Base-by-base conservation (phyloP, 768 basidiomycete genomes). In the Pleurotus salmoneostramineus region DNA sequence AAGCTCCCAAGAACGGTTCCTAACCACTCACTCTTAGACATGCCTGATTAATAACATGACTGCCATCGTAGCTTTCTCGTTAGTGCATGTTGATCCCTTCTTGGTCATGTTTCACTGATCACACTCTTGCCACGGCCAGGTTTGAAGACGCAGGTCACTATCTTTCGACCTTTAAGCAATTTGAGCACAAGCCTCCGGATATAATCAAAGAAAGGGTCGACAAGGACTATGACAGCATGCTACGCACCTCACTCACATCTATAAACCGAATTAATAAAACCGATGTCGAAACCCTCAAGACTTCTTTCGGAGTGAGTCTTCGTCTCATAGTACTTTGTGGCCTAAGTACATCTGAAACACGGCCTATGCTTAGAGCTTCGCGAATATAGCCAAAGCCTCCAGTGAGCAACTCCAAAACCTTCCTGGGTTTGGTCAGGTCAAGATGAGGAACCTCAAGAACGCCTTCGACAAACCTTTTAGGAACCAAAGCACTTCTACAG, bases 231-330 rank as follows among this genome's bases (percentile, higher is more conserved):
- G 74, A 80, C 61, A 85, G 93, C 6, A 81, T 94, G 65, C 71
- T 98, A 11, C 89, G 90, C 57, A 83, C 84, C 15, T 82, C 91
- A 1, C 77, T 99, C 31, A 98, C 96, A 1, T 85, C 84, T 62
- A 91, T 98, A 65, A 89, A 83, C 67, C 93, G 91, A 63, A 93
- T 99, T 61, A 98, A 98, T 73, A 97, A 96, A 77, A 98, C 96
- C 3, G 97, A 99, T 65, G 93, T 95, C 1, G 87, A 93, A 72
- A 98, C 96, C 3, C 76, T 99, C 43, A 83, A 91, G 17, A 88
- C 88, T 2, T 89, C 93, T n/a, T 88, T 95, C 63, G 95, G 95
- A 36, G 96, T 98, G 74, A 58, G 88, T 78, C 33, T 27, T 17
- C 8, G n/a, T 17, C 5, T 49, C 48, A 5, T 31, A 14, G 35